A percentile compares a stretch with the other conserved stretches of the same genome.
Evolutionary conservation across 495 filamentous ascomycete species (phyloP).

Genomic region (Lophiostoma macrostomum): DNA sequence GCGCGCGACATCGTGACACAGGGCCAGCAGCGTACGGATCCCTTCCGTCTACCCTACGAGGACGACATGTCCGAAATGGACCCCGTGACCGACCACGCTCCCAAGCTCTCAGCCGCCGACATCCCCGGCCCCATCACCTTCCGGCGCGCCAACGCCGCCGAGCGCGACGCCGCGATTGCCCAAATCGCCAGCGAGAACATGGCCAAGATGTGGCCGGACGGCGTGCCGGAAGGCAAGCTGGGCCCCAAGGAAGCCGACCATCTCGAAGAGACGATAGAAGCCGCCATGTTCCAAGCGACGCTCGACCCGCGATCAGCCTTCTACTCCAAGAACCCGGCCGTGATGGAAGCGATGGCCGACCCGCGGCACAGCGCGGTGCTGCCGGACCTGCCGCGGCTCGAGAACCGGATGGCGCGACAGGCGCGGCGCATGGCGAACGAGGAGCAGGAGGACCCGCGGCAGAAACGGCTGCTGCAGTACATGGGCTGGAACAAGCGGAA

Average conservation of each 20-base stretch:
- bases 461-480: conserved; percentile 63
- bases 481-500: conserved; percentile 59
- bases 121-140: conserved; percentile 7
- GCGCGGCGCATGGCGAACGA: conserved; percentile 18
- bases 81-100: conserved; percentile 50
- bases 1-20: conserved; percentile 72
- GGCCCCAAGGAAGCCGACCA: conserved; percentile 4
- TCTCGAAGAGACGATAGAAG: conserved; percentile 16
- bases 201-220: conserved; percentile 50
- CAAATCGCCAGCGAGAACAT: conserved; percentile 45
- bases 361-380: conserved; percentile 16
- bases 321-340: conserved; percentile 1
- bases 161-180: conserved; percentile 27
- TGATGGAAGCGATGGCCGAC: conserved; percentile 21
- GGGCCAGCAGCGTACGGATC: conserved; percentile 64
- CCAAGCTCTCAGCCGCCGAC: conserved; percentile 13
- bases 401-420: conserved; percentile 22
- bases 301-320: conserved; percentile 26
- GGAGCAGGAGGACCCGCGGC: conserved; percentile 48
- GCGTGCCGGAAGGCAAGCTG: conserved; percentile 21
- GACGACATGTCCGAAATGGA: conserved; percentile 80
- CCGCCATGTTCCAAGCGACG: conserved; percentile 22
- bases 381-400: conserved; percentile 26
- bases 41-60: conserved; percentile 69
- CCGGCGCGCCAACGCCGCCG: conserved; percentile 17